A percentile compares a stretch with the other conserved stretches of the same genome.
These are phyloP conservation scores for Triangularia setosa DNA, from an alignment of 2,329 filamentous ascomycete genomes.

Conservation along the genomic window DNA sequence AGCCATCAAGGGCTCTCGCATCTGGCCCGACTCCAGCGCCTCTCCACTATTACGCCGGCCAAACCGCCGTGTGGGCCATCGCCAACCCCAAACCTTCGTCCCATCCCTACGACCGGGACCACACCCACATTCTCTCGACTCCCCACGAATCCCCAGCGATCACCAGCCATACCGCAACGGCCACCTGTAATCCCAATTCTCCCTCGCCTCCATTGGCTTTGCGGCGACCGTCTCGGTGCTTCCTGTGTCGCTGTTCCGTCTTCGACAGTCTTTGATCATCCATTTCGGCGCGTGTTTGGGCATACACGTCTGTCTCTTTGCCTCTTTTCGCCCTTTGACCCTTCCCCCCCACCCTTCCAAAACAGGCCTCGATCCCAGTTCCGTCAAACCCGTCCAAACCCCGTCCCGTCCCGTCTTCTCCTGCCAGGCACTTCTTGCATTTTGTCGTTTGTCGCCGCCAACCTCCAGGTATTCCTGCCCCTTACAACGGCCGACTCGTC, in stretches of 20 bases:
- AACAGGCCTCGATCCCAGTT: conserved; percentile 22
- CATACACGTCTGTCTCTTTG: background rate
- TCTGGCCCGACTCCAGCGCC: conserved; percentile 28
- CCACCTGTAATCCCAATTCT: background rate
- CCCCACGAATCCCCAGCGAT: background rate
- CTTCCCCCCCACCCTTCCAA: conserved; percentile 24
- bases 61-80: conserved; percentile 47
- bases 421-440: conserved; percentile 4
- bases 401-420: conserved; percentile 16
- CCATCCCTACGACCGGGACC: conserved; percentile 6
- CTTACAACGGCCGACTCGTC: background rate
- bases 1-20: conserved; percentile 20
- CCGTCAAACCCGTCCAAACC: background rate
- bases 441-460: conserved; percentile 8
- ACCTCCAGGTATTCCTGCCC: background rate
- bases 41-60: conserved; percentile 57
- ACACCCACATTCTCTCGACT: background rate
- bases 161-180: background rate
- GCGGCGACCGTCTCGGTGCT: background rate
- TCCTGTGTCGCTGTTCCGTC: background rate
- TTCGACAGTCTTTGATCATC: background rate
- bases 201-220: background rate
- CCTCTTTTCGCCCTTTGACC: background rate
- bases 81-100: conserved; percentile 16
- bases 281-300: conserved; percentile 1